These are phyloP conservation scores for Naganishia sp. DNA, from an alignment of 1,284 basidiomycete species.

Conservation along the genomic window DNA sequence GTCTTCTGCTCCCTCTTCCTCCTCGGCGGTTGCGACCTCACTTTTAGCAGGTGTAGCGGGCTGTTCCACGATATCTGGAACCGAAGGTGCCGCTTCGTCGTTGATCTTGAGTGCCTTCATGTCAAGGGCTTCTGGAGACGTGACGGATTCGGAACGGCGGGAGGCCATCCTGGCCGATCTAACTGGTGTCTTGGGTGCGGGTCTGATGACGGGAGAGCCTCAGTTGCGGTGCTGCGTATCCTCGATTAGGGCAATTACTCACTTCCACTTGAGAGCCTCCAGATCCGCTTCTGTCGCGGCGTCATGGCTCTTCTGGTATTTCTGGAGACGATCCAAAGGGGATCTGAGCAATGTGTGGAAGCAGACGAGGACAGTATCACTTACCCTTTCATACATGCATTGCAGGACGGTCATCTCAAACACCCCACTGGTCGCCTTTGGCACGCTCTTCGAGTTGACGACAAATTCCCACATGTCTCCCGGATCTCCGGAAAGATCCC, in stretches of 20 bases:
- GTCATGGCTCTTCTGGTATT: slow-evolving; percentile 73
- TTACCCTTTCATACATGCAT: slow-evolving; percentile 78
- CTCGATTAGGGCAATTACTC: slow-evolving; percentile 45
- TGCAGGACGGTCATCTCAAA: slow-evolving; percentile 93
- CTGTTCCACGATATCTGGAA: slow-evolving; percentile 20
- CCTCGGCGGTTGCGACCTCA: slow-evolving; percentile 24
- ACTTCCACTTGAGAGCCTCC: slow-evolving; percentile 76
- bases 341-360: neutral
- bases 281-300: slow-evolving; percentile 67
- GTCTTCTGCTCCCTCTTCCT: slow-evolving; percentile 38
- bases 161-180: slow-evolving; percentile 28
- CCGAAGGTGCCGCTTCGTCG: slow-evolving; percentile 9
- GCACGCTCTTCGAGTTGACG: slow-evolving; percentile 58
- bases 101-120: slow-evolving; percentile 23
- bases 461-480: slow-evolving; percentile 55
- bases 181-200: slow-evolving; percentile 25
- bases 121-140: slow-evolving; percentile 17
- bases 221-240: too few species aligned
- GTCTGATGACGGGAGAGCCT: neutral
- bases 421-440: slow-evolving; percentile 77
- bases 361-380: slow-evolving; percentile 20
- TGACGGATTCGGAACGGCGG: slow-evolving; percentile 12
- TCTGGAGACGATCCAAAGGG: slow-evolving; percentile 55
- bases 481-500: slow-evolving; percentile 66
- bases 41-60: slow-evolving; percentile 8